These are phyloP conservation scores for Pulveroboletus ravenelii DNA, from an alignment of 768 basidiomycete genomes.

Conservation along the genomic window DNA sequence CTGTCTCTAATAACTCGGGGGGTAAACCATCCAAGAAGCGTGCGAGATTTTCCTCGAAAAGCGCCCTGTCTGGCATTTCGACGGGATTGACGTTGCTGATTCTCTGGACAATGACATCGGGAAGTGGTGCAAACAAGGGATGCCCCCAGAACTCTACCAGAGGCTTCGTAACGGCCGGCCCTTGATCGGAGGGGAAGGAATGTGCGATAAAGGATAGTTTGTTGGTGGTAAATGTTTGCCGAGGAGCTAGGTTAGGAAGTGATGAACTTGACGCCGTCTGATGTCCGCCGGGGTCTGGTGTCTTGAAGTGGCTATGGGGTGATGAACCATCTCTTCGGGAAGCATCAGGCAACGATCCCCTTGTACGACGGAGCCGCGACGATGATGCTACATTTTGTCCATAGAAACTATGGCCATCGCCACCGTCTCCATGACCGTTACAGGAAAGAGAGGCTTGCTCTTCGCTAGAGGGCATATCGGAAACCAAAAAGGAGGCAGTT, in stretches of 20 bases:
- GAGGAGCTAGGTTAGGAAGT: slow-evolving; percentile 22
- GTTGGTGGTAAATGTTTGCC: slow-evolving; percentile 19
- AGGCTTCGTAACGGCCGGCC: slow-evolving; percentile 36
- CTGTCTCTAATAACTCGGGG: slow-evolving; percentile 55
- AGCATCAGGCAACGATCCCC: slow-evolving; percentile 22
- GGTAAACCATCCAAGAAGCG: slow-evolving; percentile 49
- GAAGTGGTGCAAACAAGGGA: slow-evolving; percentile 56
- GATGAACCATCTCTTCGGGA: slow-evolving; percentile 18
- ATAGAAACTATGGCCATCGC: slow-evolving; percentile 40
- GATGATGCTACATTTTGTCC: slow-evolving; percentile 44
- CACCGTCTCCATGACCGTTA: slow-evolving; percentile 22
- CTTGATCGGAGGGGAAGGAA: slow-evolving; percentile 36
- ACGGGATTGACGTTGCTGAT: slow-evolving; percentile 49
- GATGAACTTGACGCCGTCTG: slow-evolving; percentile 15
- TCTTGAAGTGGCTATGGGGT: slow-evolving; percentile 9
- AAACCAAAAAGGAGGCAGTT: slow-evolving; percentile 45
- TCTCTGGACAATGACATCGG: slow-evolving; percentile 49
- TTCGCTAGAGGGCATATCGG: slow-evolving; percentile 35
- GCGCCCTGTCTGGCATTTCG: slow-evolving; percentile 55
- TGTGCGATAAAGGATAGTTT: slow-evolving; percentile 44
- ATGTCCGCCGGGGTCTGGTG: slow-evolving; percentile 25
- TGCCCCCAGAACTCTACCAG: slow-evolving; percentile 57
- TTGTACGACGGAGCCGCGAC: slow-evolving; percentile 22
- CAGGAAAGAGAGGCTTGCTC: slow-evolving; percentile 16
- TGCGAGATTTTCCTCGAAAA: slow-evolving; percentile 47